phyloP scores from a whole-genome alignment of 306 rosid species.

The Begonia fuchsioides region DNA sequence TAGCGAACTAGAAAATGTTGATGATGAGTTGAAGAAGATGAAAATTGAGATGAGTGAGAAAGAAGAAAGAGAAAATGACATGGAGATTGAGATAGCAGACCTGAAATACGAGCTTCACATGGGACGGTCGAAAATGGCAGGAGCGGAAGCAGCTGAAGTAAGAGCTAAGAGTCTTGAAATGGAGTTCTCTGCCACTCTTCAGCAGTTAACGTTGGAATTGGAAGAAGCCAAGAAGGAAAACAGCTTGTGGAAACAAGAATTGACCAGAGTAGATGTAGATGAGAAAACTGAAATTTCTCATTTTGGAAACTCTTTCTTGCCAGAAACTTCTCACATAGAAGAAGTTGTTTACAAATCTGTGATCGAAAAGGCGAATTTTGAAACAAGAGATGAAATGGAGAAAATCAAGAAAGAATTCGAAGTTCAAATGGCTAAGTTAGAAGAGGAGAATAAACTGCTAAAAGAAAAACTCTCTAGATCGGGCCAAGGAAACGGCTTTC shows the following conservation, averaged over 20 bases:
- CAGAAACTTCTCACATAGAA: too few relatives aligned
- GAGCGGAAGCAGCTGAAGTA: conserved; percentile 21
- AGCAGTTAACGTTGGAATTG: conserved; percentile 19
- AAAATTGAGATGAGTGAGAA: conserved; percentile 24
- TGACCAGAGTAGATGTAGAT: conserved; percentile 5
- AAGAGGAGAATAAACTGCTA: conserved; percentile 15
- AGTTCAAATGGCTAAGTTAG: conserved; percentile 33
- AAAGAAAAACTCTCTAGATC: conserved; percentile 8
- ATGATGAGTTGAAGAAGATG: conserved; percentile 21
- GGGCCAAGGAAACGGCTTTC: conserved; percentile 10
- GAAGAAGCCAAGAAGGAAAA: conserved; percentile 18
- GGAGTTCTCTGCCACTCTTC: conserved; percentile 19
- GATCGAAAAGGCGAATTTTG: conserved; percentile 2
- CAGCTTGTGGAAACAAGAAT: conserved; percentile 11
- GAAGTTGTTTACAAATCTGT: conserved; percentile 16
- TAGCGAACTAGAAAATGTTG: conserved; percentile 20
- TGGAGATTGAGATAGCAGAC: conserved; percentile 40
- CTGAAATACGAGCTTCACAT: conserved; percentile 42
- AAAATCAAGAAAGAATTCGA: conserved; percentile 45
- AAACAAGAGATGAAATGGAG: conserved; percentile 25
- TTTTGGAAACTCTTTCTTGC: too few relatives aligned
- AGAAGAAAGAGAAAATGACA: conserved; percentile 18
- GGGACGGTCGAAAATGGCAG: conserved; percentile 19
- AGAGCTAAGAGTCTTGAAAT: conserved; percentile 15
- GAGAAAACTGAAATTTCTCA: conserved; percentile 5